phyloP scores from a whole-genome alignment of 2,329 filamentous ascomycete species.

The Ophiostoma perfectum region DNA sequence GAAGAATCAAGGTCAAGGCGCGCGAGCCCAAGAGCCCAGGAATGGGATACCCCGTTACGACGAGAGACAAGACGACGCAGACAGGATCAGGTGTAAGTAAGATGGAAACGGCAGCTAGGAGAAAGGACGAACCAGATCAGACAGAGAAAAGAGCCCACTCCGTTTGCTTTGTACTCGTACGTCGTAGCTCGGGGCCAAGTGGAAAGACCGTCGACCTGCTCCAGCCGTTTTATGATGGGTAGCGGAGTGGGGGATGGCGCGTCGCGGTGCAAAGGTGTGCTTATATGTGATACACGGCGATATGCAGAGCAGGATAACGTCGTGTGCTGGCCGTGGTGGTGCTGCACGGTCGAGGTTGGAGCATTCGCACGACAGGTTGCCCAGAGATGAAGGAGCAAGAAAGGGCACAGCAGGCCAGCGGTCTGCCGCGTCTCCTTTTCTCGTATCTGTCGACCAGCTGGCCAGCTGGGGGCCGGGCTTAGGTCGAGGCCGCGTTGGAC shows the following conservation, averaged over 20 bases:
- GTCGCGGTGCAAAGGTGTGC: not conserved
- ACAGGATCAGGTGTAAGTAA: too few relatives aligned
- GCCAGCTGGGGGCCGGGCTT: conserved; percentile 1
- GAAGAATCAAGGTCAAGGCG: not conserved
- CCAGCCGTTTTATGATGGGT: not conserved
- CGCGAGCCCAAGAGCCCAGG: not conserved
- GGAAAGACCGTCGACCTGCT: conserved; percentile 1
- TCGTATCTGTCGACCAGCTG: conserved; percentile 5
- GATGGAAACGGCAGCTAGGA: too few relatives aligned
- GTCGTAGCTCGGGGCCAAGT: not conserved
- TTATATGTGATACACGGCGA: not conserved
- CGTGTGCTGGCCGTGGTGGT: not conserved
- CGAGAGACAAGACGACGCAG: too few relatives aligned
- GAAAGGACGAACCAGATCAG: not conserved
- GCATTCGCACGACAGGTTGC: conserved; percentile 5
- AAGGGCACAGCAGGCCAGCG: not conserved
- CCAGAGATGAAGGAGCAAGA: conserved; percentile 6
- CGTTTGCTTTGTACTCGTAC: not conserved
- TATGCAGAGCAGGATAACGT: not conserved
- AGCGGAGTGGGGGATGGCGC: conserved; percentile 2
- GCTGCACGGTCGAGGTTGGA: not conserved
- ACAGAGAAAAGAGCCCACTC: not conserved
- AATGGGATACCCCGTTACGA: too few relatives aligned
- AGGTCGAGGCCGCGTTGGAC: not conserved
- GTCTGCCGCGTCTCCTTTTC: not conserved